Evolutionary conservation across 495 filamentous ascomycete genomes (phyloP).

Genomic region (Trypethelium eluteriae): DNA sequence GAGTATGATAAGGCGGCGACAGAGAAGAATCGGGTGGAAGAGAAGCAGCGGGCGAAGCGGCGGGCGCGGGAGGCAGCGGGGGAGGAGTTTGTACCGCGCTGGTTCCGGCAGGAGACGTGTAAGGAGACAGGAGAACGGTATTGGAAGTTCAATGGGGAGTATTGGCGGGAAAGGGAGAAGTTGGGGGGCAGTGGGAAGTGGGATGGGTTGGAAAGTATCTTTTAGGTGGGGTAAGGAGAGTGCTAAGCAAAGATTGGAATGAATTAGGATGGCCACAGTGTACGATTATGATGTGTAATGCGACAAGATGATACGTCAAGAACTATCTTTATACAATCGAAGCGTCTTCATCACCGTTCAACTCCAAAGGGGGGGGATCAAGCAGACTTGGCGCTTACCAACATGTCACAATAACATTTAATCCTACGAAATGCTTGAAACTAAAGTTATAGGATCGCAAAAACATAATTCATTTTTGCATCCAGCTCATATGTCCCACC

Average conservation of each 20-base stretch:
- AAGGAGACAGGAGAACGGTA: slow-evolving; percentile 70
- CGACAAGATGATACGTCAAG: background rate
- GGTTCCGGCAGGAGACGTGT: slow-evolving; percentile 59
- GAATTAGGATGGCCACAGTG: background rate
- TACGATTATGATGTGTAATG: background rate
- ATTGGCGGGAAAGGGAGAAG: slow-evolving; percentile 65
- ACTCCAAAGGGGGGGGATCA: background rate
- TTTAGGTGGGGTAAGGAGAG: slow-evolving; percentile 33
- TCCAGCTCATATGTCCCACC: background rate
- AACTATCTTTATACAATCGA: background rate
- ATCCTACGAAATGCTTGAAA: background rate
- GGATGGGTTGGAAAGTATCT: slow-evolving; percentile 57
- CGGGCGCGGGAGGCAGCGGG: slow-evolving; percentile 65
- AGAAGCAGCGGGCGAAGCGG: slow-evolving; percentile 77
- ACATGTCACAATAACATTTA: background rate
- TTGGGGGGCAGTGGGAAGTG: slow-evolving; percentile 47
- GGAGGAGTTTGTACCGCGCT: slow-evolving; percentile 73
- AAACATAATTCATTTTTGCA: slow-evolving; percentile 2
- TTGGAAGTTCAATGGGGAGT: slow-evolving; percentile 81
- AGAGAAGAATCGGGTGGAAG: slow-evolving; percentile 93
- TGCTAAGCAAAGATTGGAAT: background rate
- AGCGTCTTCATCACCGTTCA: too few relatives aligned
- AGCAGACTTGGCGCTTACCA: background rate
- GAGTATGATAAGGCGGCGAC: slow-evolving; percentile 84
- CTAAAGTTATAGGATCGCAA: background rate